A percentile compares a stretch with the other conserved stretches of the same genome.
Evolutionary conservation across 148 eudicot species (phyloP).

Genomic region (Polygonum maritimum): DNA sequence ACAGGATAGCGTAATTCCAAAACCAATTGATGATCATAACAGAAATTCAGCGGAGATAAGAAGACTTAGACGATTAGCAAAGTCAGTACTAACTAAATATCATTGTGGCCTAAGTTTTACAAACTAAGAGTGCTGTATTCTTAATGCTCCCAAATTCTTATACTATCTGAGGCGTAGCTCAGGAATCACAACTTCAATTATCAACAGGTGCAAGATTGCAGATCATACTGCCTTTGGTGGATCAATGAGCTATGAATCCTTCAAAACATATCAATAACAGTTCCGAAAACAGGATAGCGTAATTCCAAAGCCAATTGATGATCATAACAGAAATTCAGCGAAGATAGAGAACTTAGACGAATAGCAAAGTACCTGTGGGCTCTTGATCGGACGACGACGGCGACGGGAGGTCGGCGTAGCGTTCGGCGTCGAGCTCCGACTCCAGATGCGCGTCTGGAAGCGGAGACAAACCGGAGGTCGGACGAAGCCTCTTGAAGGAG

Average conservation of each 20-base stretch:
- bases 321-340: background rate
- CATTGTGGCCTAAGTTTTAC: background rate
- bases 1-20: background rate
- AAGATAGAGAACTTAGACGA: too few species aligned
- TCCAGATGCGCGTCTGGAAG: conserved; percentile 28
- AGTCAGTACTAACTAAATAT: background rate
- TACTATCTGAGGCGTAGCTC: background rate
- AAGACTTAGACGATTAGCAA: too few species aligned
- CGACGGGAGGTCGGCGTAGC: conserved; percentile 58
- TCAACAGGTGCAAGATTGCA: background rate
- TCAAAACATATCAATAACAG: background rate
- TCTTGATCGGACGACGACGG: conserved; percentile 18
- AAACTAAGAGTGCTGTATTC: background rate
- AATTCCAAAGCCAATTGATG: background rate
- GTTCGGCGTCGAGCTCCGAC: conserved; percentile 55
- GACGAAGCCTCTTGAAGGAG: conserved; percentile 43
- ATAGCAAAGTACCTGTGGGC: conserved; percentile 25
- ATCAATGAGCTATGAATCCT: background rate
- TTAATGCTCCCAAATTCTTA: background rate
- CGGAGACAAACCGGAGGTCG: conserved; percentile 12
- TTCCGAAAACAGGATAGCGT: background rate
- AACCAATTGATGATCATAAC: background rate
- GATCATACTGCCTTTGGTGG: background rate
- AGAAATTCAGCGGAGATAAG: too few species aligned
- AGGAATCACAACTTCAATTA: background rate